Base-by-base conservation (phyloP, 768 basidiomycete genomes). In the Fomitopsis serialis region DNA sequence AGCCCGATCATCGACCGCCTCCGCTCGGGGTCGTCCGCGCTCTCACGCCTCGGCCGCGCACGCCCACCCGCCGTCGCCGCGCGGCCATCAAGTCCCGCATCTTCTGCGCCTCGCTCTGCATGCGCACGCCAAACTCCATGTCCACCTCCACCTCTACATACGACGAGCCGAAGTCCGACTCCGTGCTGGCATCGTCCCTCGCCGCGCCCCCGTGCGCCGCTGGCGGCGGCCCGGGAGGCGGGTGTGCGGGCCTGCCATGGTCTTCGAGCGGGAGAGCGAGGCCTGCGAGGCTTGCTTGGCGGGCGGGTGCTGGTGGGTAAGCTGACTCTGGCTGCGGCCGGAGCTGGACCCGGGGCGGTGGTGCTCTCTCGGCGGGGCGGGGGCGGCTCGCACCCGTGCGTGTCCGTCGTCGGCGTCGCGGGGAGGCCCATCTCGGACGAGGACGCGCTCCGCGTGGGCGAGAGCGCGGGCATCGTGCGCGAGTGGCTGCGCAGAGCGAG, bases 1-100 rank as follows among this genome's bases (percentile, higher is more conserved):
- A 23, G 36, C 47, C 42, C 66, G n/a, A 72, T 69, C 45, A 69
- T 72, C 34, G 72, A 70, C 59, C 65, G 72, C 19, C 68, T 60
- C 37, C 58, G 61, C 40, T 65, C 61, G 24, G 42, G n/a, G 25
- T 34, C 29, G 37, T 19, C 37, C 23, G 22, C 7, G 50, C 50
- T 52, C 40, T n/a, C 42, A 2, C 42, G n/a, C 25, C 43, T 7
- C 19, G 40, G 40, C 4, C 43, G 37, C 50, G 43, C 40, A 9
- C 36, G 34, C 19, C 21, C 22, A 7, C n/a, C 19, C 48, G 21
- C 48, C 13, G 37, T 40, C 9, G 34, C 48, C 21, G 48, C 48
- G 48, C 48, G 17, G 48, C 48, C 35, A 49, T 36, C 48, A 49
- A 23, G 12, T 49, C 48, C 6, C 36, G 34, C 48, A 49, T 49